Conservation (phyloP, 495 filamentous ascomycete species). For the Aspergillus leporis region DNA sequence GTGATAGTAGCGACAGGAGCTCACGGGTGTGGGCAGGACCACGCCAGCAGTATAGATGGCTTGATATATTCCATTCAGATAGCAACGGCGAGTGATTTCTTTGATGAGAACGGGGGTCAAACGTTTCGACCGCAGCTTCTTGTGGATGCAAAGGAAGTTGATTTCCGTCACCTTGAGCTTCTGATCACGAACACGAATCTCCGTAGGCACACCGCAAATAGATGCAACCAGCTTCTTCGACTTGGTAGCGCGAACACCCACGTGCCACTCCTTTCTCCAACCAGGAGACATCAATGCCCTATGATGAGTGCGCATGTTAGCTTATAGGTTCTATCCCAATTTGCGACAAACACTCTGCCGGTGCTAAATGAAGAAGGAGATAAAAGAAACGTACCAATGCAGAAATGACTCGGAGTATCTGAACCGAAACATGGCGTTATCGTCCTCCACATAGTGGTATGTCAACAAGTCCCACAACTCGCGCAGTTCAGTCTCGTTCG, state of each 20-base stretch:
- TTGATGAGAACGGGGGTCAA: conserved; percentile 93
- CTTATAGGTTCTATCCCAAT: not conserved
- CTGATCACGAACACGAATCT: conserved; percentile 75
- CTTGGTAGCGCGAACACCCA: conserved; percentile 79
- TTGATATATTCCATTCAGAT: conserved; percentile 80
- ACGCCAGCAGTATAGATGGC: conserved; percentile 94
- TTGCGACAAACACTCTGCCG: not conserved
- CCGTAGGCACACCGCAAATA: conserved; percentile 86
- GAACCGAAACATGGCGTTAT: conserved; percentile 95
- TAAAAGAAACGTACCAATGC: conserved; percentile 65
- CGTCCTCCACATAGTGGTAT: conserved; percentile 95
- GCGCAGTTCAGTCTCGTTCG: conserved; percentile 62
- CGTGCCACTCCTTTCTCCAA: conserved; percentile 95
- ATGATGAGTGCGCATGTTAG: conserved; percentile 7
- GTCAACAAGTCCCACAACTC: conserved; percentile 88
- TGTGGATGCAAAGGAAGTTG: conserved; percentile 97
- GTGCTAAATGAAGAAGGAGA: not conserved
- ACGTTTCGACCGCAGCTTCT: conserved; percentile 91
- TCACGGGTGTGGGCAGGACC: conserved; percentile 84
- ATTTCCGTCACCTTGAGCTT: conserved; percentile 80
- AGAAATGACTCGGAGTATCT: conserved; percentile 88
- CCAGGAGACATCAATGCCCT: conserved; percentile 93
- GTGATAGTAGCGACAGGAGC: conserved; percentile 93
- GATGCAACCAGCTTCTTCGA: conserved; percentile 87
- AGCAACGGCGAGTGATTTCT: conserved; percentile 90